Evolutionary conservation across 768 basidiomycete genomes (phyloP).

Genomic region (Psilocybe tampanensis): DNA sequence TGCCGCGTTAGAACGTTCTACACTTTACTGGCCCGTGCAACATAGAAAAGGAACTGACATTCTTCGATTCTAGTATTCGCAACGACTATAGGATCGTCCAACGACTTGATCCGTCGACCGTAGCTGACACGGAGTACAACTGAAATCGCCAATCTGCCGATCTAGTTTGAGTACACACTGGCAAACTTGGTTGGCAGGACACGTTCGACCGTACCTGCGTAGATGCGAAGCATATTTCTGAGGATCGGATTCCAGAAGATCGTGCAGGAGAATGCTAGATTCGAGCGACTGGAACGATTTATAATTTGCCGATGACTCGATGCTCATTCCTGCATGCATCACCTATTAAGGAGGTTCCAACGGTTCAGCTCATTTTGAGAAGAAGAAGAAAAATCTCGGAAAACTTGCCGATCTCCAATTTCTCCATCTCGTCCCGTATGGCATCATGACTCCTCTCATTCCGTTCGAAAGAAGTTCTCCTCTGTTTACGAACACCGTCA

Average conservation of each 20-base stretch:
- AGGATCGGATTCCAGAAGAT: slow-evolving; percentile 20
- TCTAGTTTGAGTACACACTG: too few species aligned
- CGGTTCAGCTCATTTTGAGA: neutral
- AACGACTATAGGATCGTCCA: slow-evolving; percentile 24
- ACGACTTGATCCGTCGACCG: slow-evolving; percentile 23
- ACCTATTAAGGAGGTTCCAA: slow-evolving; percentile 15
- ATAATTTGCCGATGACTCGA: slow-evolving; percentile 25
- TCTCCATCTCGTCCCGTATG: slow-evolving; percentile 32
- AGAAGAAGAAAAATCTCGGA: neutral
- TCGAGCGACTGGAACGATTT: slow-evolving; percentile 26
- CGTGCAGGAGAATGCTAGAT: slow-evolving; percentile 22
- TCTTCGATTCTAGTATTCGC: slow-evolving; percentile 24
- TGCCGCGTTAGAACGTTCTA: neutral
- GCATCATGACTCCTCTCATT: slow-evolving; percentile 35
- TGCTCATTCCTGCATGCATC: slow-evolving; percentile 27
- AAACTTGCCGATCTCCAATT: slow-evolving; percentile 33
- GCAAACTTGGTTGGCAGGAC: neutral
- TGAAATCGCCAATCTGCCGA: slow-evolving; percentile 25
- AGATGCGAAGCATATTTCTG: slow-evolving; percentile 16
- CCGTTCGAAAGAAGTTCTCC: slow-evolving; percentile 33
- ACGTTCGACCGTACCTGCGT: slow-evolving; percentile 17
- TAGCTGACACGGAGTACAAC: slow-evolving; percentile 25
- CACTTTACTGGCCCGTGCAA: too few species aligned
- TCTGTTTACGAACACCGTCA: slow-evolving; percentile 2
- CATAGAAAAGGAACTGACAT: slow-evolving; percentile 20